A percentile compares a stretch with the other conserved stretches of the same genome.
Conservation (phyloP, 2,329 filamentous ascomycete species). For the Fusarium lyarnte region DNA sequence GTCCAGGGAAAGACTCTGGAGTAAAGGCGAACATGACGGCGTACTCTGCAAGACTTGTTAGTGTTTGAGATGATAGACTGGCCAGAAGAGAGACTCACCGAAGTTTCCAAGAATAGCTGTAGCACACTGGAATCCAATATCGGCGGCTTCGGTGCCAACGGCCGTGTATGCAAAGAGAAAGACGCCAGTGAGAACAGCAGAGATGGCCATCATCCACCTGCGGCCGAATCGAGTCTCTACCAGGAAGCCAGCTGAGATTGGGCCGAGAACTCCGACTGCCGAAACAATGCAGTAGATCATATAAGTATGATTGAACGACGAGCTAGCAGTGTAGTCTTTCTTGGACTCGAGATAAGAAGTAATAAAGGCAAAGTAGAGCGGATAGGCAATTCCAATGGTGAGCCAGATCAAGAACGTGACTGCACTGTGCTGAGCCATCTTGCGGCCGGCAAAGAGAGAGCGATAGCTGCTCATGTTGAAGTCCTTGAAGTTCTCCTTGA, state of each 20-base stretch:
- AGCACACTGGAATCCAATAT: not conserved
- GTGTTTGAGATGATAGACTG: not conserved
- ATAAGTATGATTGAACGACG: slow-evolving; percentile 8
- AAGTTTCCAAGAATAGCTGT: slow-evolving; percentile 2
- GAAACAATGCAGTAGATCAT: slow-evolving; percentile 39
- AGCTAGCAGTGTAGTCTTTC: not conserved
- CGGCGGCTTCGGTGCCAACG: not conserved
- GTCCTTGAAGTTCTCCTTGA: slow-evolving; percentile 53
- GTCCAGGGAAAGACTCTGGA: slow-evolving; percentile 62
- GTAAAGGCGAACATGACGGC: slow-evolving; percentile 48
- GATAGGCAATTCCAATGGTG: slow-evolving; percentile 66
- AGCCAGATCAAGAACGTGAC: slow-evolving; percentile 66
- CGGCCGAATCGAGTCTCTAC: slow-evolving; percentile 36
- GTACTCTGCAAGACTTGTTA: not conserved
- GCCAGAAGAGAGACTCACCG: not conserved
- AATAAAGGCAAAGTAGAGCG: slow-evolving; percentile 64
- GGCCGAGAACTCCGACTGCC: slow-evolving; percentile 35
- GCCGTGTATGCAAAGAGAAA: slow-evolving; percentile 35
- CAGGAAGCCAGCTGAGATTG: slow-evolving; percentile 28
- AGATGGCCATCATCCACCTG: not conserved
- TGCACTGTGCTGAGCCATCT: slow-evolving; percentile 62
- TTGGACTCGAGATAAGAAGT: slow-evolving; percentile 44
- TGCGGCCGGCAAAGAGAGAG: slow-evolving; percentile 62
- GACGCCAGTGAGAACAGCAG: slow-evolving; percentile 12
- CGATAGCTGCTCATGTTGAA: slow-evolving; percentile 61